Base-by-base conservation (phyloP, 441 rosid genomes). In the Adansonia gregorii region DNA sequence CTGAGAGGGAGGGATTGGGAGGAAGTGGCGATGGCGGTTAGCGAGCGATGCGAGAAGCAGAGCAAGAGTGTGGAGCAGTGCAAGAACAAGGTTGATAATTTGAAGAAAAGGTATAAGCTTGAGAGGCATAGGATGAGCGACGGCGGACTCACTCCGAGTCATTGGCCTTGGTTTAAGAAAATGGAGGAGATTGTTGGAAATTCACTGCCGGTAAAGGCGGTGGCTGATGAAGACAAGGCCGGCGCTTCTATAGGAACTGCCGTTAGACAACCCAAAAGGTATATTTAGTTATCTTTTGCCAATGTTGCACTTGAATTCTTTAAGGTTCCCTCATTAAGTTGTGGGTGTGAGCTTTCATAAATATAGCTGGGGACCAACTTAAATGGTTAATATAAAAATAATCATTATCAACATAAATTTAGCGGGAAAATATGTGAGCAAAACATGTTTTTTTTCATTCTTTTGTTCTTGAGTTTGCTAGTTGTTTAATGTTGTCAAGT, bases 1-100 rank as follows among this genome's bases (percentile, higher is more conserved):
- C 76, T 94, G 77, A 80, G 97, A 35, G 99, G 98, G 46, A 89
- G 95, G 64, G 99, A 95, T 60, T 95, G 98, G 99, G 98, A 95
- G 86, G 97, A 90, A 75, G 97, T 93, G 76, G 98, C 98, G 51
- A 82, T 85, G 58, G 70, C 86, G 1, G 96, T 95, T 78, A 91
- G 90, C 48, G 95, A 89, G 83, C 77, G 97, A 80, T 85, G 90
- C 65, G 87, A 84, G 51, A 88, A 84, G 85, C 85, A 80, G 65
- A 81, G 78, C 71, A 93, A 93, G 90, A 93, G 90, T 78, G 97
- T 94, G 78, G 98, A 95, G 87, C 98, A 93, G 91, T 95, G 99
- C 77, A 95, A 95, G 84, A 93, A 95, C 83, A 93, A 95, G 87
- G 90, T 95, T 6, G 98, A 95, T 61, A 93, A 92, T 49, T 49